Evolutionary conservation across 2,329 filamentous ascomycete genomes (phyloP).

Genomic region (Coniella vitis): DNA sequence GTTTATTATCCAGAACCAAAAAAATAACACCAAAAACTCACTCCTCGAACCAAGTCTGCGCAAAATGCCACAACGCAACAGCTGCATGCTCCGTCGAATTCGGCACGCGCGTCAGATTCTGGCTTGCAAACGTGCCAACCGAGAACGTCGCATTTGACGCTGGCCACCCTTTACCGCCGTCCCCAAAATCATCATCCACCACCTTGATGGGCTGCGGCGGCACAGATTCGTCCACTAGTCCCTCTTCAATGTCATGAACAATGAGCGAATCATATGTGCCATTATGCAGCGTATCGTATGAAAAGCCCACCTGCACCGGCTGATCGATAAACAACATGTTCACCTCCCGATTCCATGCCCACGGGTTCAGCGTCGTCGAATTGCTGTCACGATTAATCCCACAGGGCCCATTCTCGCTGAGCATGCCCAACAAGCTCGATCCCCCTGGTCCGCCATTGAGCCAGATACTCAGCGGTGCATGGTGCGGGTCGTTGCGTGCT

Average conservation of each 20-base stretch:
- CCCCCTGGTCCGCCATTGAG: conserved; percentile 54
- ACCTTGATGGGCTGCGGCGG: conserved; percentile 17
- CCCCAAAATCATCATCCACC: conserved; percentile 16
- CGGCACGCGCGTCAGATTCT: conserved; percentile 35
- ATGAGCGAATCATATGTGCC: conserved; percentile 20
- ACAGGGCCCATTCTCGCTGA: conserved; percentile 47
- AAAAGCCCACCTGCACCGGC: conserved; percentile 30
- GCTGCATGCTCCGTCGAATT: conserved; percentile 44
- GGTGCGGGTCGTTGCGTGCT: conserved; percentile 29
- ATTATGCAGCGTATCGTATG: conserved; percentile 23
- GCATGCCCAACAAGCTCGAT: conserved; percentile 46
- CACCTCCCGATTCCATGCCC: conserved; percentile 53
- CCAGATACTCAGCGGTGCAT: conserved; percentile 16
- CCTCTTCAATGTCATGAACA: conserved; percentile 3
- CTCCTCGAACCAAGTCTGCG: conserved; percentile 49
- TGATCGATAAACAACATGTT: conserved; percentile 64
- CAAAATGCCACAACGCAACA: conserved; percentile 47
- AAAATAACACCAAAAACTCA: neutral
- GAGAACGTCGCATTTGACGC: conserved; percentile 13
- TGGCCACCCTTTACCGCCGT: conserved; percentile 20
- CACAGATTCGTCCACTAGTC: conserved; percentile 18
- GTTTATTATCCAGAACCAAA: too few relatives aligned
- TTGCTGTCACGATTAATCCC: conserved; percentile 44
- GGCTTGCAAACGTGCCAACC: conserved; percentile 38
- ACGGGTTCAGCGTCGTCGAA: conserved; percentile 43